A percentile compares a stretch with the other conserved stretches of the same genome.
Evolutionary conservation across 495 filamentous ascomycete genomes (phyloP).

Genomic region (Aspergillus ellipticus): DNA sequence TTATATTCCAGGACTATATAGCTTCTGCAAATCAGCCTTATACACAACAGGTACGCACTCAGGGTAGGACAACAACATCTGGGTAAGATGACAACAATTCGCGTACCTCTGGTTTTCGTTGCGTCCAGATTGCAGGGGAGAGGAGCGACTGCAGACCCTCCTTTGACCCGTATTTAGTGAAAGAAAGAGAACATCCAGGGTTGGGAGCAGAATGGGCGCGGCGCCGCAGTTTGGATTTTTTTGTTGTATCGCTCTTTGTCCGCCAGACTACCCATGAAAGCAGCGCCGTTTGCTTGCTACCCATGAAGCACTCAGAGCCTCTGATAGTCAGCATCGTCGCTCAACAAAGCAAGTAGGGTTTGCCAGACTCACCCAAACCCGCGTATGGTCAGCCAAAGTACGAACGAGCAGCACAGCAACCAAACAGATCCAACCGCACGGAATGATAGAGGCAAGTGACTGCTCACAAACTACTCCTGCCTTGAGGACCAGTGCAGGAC

Average conservation of each 20-base stretch:
- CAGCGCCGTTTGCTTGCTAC: neutral
- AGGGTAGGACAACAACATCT: neutral
- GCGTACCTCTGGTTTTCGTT: neutral
- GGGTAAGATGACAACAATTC: neutral
- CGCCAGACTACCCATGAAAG: neutral
- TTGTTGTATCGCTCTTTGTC: neutral
- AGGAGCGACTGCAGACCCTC: neutral
- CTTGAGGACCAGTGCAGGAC: too few relatives aligned
- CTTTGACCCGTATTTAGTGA: neutral
- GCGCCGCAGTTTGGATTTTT: neutral
- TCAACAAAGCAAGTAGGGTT: neutral
- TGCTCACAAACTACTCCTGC: too few relatives aligned
- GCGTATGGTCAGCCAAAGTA: neutral
- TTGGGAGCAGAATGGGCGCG: neutral
- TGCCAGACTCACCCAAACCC: neutral
- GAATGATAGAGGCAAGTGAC: too few relatives aligned
- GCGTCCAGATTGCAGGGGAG: neutral
- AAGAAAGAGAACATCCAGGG: neutral
- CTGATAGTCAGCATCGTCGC: neutral
- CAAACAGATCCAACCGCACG: too few relatives aligned
- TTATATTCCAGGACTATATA: too few relatives aligned
- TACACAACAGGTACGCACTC: too few relatives aligned
- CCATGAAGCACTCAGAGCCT: neutral
- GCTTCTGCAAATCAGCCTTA: too few relatives aligned
- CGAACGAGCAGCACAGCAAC: neutral